phyloP scores from a whole-genome alignment of 2,329 filamentous ascomycete species.

The Apiospora malaysiana region DNA sequence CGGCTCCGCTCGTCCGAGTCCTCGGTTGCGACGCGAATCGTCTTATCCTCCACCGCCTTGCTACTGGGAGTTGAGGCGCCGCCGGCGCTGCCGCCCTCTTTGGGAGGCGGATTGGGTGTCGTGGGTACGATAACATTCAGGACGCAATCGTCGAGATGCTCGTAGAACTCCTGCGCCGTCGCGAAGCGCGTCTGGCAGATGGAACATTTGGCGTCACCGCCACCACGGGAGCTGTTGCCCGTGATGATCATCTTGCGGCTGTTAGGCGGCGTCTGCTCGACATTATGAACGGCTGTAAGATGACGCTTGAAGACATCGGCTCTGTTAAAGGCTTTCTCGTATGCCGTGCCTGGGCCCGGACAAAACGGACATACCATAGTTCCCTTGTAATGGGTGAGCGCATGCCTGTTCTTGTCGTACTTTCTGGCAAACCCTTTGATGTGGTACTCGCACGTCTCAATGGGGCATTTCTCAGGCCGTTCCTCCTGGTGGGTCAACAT shows the following conservation, averaged over 20 bases:
- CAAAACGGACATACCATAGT: conserved; percentile 98
- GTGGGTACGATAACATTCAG: conserved; percentile 63
- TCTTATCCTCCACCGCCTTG: conserved; percentile 29
- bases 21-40: not conserved
- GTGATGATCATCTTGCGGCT: conserved; percentile 72
- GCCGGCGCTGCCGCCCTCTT: conserved; percentile 32
- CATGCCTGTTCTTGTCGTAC: conserved; percentile 96
- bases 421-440: conserved; percentile 91
- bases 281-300: conserved; percentile 85
- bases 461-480: conserved; percentile 92
- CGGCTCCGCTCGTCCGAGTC: conserved; percentile 11
- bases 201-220: conserved; percentile 81
- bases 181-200: conserved; percentile 82
- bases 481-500: conserved; percentile 94
- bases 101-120: conserved; percentile 41
- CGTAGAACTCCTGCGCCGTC: conserved; percentile 95
- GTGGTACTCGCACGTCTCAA: conserved; percentile 90
- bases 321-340: conserved; percentile 94
- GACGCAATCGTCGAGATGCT: conserved; percentile 80
- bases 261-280: conserved; percentile 92
- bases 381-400: conserved; percentile 93
- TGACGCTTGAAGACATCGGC: conserved; percentile 97
- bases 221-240: conserved; percentile 36
- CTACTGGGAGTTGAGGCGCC: conserved; percentile 26
- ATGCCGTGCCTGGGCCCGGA: conserved; percentile 83